A percentile compares a stretch with the other conserved stretches of the same genome.
Conservation (phyloP, 495 filamentous ascomycete species). For the Daldinia caldariorum region DNA sequence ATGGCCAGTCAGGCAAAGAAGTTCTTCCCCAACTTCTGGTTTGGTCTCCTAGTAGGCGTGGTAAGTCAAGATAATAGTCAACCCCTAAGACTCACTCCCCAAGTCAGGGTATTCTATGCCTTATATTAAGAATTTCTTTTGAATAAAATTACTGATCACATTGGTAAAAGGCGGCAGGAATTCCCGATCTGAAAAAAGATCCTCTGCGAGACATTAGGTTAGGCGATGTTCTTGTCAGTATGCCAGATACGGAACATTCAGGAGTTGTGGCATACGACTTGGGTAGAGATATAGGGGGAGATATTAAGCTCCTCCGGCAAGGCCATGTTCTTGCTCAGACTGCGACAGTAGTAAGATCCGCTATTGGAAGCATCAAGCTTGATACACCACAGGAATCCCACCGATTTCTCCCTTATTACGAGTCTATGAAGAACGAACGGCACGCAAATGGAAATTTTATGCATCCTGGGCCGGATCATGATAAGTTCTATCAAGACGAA, state of each 20-base stretch:
- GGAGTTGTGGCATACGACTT: background rate
- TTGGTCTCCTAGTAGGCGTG: conserved; percentile 53
- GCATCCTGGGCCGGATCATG: background rate
- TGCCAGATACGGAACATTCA: background rate
- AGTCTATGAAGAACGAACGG: background rate
- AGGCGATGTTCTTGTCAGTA: background rate
- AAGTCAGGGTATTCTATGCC: no score
- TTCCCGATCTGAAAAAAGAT: background rate
- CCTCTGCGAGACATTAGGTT: background rate
- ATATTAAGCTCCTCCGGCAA: background rate
- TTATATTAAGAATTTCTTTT: no score
- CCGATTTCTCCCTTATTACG: background rate
- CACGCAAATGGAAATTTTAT: background rate
- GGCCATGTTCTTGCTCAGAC: background rate
- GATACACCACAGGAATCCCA: background rate
- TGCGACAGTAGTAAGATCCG: background rate
- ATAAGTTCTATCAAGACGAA: background rate
- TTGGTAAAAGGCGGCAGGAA: no score
- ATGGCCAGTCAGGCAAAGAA: conserved; percentile 53
- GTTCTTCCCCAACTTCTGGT: conserved; percentile 53
- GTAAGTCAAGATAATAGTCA: no score
- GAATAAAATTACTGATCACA: no score
- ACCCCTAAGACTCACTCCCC: no score
- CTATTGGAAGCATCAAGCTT: background rate
- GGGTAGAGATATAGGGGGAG: background rate